phyloP scores from a whole-genome alignment of 1,284 basidiomycete species.

The Phellopilus nigrolimitatus region DNA sequence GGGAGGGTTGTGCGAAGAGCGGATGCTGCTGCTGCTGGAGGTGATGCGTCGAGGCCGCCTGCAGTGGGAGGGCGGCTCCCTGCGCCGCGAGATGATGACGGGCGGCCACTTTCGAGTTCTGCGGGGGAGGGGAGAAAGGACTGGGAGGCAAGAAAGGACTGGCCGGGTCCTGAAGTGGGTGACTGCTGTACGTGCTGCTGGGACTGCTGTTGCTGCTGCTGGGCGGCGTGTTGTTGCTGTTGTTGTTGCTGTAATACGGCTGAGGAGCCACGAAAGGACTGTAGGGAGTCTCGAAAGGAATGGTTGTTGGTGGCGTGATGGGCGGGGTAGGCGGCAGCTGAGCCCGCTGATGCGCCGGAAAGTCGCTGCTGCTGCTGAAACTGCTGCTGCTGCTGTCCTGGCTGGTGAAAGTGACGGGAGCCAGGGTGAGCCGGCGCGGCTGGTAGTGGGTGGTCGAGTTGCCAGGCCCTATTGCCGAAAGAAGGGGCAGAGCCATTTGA shows the following conservation, averaged over 20 bases:
- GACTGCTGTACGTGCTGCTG: constrained; percentile 35
- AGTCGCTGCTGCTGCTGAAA: constrained; percentile 5
- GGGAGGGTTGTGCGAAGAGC: constrained; percentile 50
- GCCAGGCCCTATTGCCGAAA: constrained; percentile 17
- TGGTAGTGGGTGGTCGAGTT: constrained; percentile 29
- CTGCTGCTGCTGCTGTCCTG: constrained; percentile 18
- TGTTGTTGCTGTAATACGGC: constrained; percentile 31
- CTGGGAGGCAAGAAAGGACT: constrained; percentile 63
- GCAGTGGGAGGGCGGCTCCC: constrained; percentile 43
- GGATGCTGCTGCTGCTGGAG: constrained; percentile 25
- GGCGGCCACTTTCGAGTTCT: constrained; percentile 29
- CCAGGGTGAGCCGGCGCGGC: constrained; percentile 33
- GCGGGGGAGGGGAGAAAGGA: constrained; percentile 42
- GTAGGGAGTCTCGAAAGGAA: constrained; percentile 68
- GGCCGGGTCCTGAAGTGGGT: constrained; percentile 30
- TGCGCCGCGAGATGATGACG: constrained; percentile 39
- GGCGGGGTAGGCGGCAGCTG: constrained; percentile 21
- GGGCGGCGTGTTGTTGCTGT: constrained; percentile 16
- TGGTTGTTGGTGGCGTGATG: constrained; percentile 37
- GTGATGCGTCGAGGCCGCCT: constrained; percentile 22
- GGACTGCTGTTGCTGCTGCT: constrained; percentile 31
- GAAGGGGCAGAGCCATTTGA: constrained; percentile 35
- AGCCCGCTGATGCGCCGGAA: constrained; percentile 11
- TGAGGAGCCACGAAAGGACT: constrained; percentile 61
- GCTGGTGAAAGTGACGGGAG: constrained; percentile 28